These are phyloP conservation scores for Boletus insuetus DNA, from an alignment of 768 basidiomycete species.

Conservation along the genomic window DNA sequence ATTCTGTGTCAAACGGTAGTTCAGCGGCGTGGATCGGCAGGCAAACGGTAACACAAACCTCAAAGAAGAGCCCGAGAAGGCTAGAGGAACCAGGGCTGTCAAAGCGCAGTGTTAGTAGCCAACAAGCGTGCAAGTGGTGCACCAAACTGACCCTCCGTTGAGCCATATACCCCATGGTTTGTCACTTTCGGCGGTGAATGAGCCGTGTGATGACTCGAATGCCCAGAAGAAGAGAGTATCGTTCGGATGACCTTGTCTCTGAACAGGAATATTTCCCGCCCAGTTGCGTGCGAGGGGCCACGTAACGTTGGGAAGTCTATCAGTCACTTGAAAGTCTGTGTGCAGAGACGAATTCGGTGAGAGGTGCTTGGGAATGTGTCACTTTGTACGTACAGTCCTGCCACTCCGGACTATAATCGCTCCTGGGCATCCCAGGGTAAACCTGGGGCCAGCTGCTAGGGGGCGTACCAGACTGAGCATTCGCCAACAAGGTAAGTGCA, in stretches of 20 bases:
- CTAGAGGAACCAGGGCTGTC: slow-evolving; percentile 68
- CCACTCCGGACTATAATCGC: slow-evolving; percentile 56
- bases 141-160: slow-evolving; percentile 57
- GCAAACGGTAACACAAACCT: slow-evolving; percentile 39
- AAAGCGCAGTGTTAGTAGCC: neutral
- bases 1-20: slow-evolving; percentile 42
- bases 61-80: slow-evolving; percentile 59
- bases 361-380: neutral
- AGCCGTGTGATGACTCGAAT: slow-evolving; percentile 55
- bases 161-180: slow-evolving; percentile 75
- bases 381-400: slow-evolving; percentile 50
- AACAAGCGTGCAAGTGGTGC: no score
- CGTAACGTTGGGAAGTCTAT: slow-evolving; percentile 57
- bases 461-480: slow-evolving; percentile 25
- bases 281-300: slow-evolving; percentile 51
- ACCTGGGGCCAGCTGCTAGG: slow-evolving; percentile 38
- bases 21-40: neutral
- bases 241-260: slow-evolving; percentile 57
- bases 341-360: neutral
- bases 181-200: slow-evolving; percentile 44
- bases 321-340: slow-evolving; percentile 59
- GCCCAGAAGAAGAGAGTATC: slow-evolving; percentile 67
- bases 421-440: slow-evolving; percentile 42
- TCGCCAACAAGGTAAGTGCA: slow-evolving; percentile 4
- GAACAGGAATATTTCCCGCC: slow-evolving; percentile 64